Evolutionary conservation across 2,329 filamentous ascomycete genomes (phyloP).

Genomic region (Aspergillus fischeri): DNA sequence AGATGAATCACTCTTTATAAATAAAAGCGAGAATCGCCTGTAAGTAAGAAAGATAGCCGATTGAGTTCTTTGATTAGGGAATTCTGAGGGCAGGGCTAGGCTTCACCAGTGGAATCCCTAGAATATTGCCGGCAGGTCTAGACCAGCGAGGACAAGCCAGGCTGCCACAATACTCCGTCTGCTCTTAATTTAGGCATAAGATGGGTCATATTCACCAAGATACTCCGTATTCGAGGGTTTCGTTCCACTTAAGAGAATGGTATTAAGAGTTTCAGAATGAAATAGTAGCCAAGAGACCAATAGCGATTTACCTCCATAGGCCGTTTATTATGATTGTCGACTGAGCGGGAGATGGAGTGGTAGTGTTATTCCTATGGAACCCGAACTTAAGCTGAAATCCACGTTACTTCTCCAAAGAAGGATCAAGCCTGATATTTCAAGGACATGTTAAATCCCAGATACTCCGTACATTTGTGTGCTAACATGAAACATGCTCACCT

Average conservation of each 20-base stretch:
- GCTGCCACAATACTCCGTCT: not conserved
- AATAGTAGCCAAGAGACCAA: not conserved
- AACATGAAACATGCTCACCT: not conserved
- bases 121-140: not conserved
- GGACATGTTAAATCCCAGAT: not conserved
- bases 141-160: not conserved
- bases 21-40: not conserved
- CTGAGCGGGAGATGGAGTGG: no score
- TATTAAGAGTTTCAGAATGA: not conserved
- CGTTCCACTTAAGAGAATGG: not conserved
- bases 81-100: not conserved
- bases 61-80: not conserved
- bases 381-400: no score
- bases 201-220: not conserved
- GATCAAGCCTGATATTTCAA: not conserved
- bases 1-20: not conserved
- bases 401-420: not conserved
- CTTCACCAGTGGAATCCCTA: not conserved
- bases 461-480: not conserved
- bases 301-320: not conserved
- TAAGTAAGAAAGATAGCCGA: not conserved
- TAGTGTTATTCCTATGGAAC: no score
- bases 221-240: not conserved
- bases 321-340: not conserved
- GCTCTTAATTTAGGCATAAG: no score